Conservation (phyloP, 495 filamentous ascomycete species). For the Bryoglossum gracile region DNA sequence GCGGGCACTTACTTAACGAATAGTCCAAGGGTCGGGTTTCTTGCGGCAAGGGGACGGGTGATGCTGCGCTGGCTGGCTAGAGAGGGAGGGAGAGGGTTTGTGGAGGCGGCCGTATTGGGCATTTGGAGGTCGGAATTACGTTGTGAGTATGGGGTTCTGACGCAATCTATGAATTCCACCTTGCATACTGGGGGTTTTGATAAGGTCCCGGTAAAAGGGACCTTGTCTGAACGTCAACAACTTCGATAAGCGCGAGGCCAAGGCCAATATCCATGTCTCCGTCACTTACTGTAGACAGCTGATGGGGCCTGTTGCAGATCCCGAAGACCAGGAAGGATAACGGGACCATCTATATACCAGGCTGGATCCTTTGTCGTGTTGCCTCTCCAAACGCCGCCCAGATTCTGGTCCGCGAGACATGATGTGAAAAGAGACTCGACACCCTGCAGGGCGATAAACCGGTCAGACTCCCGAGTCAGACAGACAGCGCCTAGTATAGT, state of each 20-base stretch:
- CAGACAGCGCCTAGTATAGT: neutral
- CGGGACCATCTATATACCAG: constrained; percentile 1
- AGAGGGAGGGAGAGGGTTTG: no score
- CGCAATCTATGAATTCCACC: no score
- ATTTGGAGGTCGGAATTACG: no score
- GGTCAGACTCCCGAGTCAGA: constrained; percentile 6
- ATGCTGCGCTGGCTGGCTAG: no score
- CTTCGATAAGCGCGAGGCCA: neutral
- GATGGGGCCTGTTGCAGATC: constrained; percentile 3
- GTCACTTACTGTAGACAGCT: neutral
- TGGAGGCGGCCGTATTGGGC: no score
- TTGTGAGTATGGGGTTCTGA: no score
- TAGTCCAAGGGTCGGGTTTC: no score
- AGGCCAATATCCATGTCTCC: constrained; percentile 2
- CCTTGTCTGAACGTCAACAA: constrained; percentile 1
- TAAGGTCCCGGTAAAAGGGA: no score
- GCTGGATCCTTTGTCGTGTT: constrained; percentile 2
- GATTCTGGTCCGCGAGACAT: neutral
- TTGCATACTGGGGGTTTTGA: no score
- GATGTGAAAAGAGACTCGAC: neutral
- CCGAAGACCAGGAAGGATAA: constrained; percentile 4
- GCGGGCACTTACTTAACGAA: no score
- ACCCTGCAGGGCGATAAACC: constrained; percentile 1
- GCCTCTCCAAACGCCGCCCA: constrained; percentile 1
- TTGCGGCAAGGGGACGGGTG: no score